These are phyloP conservation scores for Rubia balearica DNA, from an alignment of 305 asterid species.

Conservation along the genomic window DNA sequence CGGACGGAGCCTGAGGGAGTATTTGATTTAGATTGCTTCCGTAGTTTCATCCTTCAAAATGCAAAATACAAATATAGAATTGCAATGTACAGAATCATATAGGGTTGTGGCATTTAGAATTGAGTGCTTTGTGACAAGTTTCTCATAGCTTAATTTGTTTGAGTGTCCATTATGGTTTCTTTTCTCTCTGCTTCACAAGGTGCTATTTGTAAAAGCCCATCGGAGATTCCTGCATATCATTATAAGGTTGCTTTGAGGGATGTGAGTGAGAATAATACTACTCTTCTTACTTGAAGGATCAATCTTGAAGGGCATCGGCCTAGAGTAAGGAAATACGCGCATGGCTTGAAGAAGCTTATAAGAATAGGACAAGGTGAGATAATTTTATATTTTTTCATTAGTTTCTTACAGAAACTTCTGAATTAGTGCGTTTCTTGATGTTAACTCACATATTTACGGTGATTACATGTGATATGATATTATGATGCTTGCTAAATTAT, in stretches of 20 bases:
- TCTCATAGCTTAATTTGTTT: slow-evolving; percentile 1
- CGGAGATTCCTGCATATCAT: neutral
- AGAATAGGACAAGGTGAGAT: slow-evolving; percentile 92
- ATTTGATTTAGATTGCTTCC: neutral
- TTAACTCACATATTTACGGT: neutral
- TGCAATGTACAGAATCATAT: neutral
- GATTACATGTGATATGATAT: neutral
- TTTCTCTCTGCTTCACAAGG: neutral
- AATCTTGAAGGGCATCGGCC: slow-evolving; percentile 90
- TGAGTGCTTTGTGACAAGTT: neutral
- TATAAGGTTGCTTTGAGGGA: slow-evolving; percentile 11
- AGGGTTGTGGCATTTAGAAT: neutral
- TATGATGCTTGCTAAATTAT: neutral
- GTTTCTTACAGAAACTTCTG: neutral
- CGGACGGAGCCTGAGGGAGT: too few relatives aligned
- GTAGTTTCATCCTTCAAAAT: neutral
- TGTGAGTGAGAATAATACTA: slow-evolving; percentile 18
- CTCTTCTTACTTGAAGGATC: slow-evolving; percentile 53
- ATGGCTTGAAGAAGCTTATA: slow-evolving; percentile 68
- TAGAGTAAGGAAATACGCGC: slow-evolving; percentile 81
- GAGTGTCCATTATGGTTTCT: neutral
- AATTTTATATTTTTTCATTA: slow-evolving; percentile 15
- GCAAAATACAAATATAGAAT: neutral
- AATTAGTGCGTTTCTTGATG: neutral
- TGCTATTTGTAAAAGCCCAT: neutral